A percentile compares a stretch with the other conserved stretches of the same genome.
Evolutionary conservation across 441 rosid genomes (phyloP).

Genomic region (Croton setiger): DNA sequence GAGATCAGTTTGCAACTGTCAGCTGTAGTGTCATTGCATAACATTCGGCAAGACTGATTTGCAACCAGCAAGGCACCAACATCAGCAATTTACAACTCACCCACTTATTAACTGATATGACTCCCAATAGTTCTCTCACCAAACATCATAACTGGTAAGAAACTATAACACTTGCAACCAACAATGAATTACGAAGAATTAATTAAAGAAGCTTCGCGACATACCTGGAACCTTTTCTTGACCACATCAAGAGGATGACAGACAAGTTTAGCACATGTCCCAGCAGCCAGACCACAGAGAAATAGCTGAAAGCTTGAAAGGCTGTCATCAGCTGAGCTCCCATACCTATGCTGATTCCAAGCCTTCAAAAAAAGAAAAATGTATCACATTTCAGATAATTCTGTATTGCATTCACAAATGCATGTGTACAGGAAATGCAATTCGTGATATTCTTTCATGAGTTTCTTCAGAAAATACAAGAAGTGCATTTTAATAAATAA

Average conservation of each 20-base stretch:
- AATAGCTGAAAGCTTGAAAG: slow-evolving; percentile 80
- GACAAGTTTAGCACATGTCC: slow-evolving; percentile 92
- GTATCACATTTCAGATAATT: slow-evolving; percentile 6
- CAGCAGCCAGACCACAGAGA: slow-evolving; percentile 86
- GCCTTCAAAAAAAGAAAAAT: slow-evolving; percentile 37
- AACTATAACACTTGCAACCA: background rate
- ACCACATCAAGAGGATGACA: slow-evolving; percentile 99
- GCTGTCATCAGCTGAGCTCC: slow-evolving; percentile 37
- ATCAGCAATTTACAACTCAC: too few species aligned
- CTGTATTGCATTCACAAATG: too few species aligned
- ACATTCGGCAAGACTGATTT: too few species aligned
- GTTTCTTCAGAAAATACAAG: background rate
- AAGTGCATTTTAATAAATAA: too few species aligned
- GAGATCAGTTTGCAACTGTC: too few species aligned
- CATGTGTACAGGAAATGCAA: too few species aligned
- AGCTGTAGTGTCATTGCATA: too few species aligned
- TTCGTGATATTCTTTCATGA: too few species aligned
- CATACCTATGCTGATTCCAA: slow-evolving; percentile 52
- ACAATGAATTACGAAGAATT: background rate
- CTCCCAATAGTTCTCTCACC: background rate
- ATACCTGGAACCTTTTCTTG: slow-evolving; percentile 95
- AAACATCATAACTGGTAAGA: too few species aligned
- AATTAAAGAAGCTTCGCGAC: slow-evolving; percentile 15
- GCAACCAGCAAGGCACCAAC: background rate
- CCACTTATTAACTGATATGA: background rate